Percentiles rank a stretch among this genome's conserved stretches.
phyloP scores from a whole-genome alignment of 1,284 basidiomycete genomes.

The Athelia sp. region DNA sequence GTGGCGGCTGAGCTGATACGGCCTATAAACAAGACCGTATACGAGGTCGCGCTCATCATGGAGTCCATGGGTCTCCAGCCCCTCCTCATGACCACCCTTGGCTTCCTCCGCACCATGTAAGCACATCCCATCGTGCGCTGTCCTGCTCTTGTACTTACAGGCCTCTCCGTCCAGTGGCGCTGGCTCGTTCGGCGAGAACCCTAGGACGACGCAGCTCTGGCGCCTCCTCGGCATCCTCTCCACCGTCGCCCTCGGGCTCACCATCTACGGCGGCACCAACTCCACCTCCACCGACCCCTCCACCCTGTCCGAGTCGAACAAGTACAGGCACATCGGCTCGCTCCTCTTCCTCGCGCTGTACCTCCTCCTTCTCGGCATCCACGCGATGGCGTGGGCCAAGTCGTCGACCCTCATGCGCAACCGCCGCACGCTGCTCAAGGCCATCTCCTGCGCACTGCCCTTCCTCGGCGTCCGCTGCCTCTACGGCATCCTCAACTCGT shows the following conservation, averaged over 20 bases:
- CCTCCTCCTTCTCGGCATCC: constrained; percentile 34
- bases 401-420: constrained; percentile 41
- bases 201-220: too few relatives aligned
- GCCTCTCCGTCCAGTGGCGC: too few relatives aligned
- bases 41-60: too few relatives aligned
- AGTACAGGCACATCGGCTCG: constrained; percentile 43
- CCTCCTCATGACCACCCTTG: too few relatives aligned
- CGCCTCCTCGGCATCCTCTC: constrained; percentile 35
- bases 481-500: constrained; percentile 49
- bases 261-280: constrained; percentile 40
- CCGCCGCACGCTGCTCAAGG: constrained; percentile 49
- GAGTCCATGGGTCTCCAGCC: too few relatives aligned
- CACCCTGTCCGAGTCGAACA: constrained; percentile 14
- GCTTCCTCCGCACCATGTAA: too few relatives aligned
- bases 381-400: constrained; percentile 43
- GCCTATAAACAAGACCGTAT: too few relatives aligned
- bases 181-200: too few relatives aligned
- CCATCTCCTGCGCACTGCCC: constrained; percentile 48
- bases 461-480: constrained; percentile 54
- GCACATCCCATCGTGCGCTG: too few relatives aligned
- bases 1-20: too few relatives aligned
- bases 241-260: constrained; percentile 38
- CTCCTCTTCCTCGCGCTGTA: constrained; percentile 46
- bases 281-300: constrained; percentile 8
- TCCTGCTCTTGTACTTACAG: too few relatives aligned